Percentiles rank a stretch among this genome's conserved stretches.
These are phyloP conservation scores for Chlorella sp. DNA, from an alignment of 139 green algal species.

Conservation along the genomic window DNA sequence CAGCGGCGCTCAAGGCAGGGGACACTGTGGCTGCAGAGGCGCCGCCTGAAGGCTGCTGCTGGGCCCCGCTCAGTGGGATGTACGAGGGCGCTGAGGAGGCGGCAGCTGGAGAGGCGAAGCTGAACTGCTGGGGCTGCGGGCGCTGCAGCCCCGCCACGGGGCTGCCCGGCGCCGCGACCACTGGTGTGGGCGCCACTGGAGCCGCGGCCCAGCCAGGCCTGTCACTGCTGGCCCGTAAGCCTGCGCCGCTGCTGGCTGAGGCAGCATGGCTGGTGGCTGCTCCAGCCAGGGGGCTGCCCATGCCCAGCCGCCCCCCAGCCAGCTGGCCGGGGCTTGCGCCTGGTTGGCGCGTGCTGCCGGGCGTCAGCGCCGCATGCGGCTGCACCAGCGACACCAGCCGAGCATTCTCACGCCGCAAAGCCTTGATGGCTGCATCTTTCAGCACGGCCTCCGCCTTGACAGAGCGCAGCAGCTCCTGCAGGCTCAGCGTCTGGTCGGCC, in stretches of 20 bases:
- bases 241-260: no score
- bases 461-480: conserved; percentile 14
- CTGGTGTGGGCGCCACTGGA: not conserved
- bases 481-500: not conserved
- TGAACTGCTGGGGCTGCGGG: not conserved
- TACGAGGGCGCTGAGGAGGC: not conserved
- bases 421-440: conserved; percentile 26
- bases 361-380: not conserved
- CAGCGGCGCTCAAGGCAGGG: not conserved
- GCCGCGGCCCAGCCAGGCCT: not conserved
- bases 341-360: no score
- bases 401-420: conserved; percentile 5
- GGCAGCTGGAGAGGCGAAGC: not conserved
- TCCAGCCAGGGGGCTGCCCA: not conserved
- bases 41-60: not conserved
- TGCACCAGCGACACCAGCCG: conserved; percentile 16
- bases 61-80: not conserved
- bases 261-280: not conserved
- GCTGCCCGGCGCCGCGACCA: not conserved
- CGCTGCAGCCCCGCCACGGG: not conserved
- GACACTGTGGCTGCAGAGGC: not conserved
- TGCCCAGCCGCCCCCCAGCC: not conserved
- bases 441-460: conserved; percentile 16
- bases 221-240: no score
- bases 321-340: not conserved